These are phyloP conservation scores for Candida maesae DNA, from an alignment of 805 yeast species.

Conservation along the genomic window DNA sequence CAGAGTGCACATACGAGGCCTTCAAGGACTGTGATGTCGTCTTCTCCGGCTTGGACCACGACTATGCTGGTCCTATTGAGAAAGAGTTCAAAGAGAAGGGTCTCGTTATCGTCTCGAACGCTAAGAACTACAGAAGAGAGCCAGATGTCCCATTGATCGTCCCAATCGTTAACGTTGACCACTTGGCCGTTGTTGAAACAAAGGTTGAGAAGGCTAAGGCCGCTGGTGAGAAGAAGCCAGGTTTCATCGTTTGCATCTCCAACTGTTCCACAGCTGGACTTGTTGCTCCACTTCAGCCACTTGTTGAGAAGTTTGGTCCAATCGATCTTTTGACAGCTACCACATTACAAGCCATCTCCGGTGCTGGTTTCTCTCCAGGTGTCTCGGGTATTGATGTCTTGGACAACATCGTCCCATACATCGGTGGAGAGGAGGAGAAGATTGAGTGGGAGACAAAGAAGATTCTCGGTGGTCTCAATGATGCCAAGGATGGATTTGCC, in stretches of 20 bases:
- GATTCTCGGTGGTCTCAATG: conserved; percentile 67
- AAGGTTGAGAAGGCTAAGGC: conserved; percentile 52
- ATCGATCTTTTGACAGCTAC: conserved; percentile 82
- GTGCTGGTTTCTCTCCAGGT: conserved; percentile 98
- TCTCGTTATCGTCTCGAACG: conserved; percentile 84
- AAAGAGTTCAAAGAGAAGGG: conserved; percentile 79
- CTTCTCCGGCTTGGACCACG: conserved; percentile 92
- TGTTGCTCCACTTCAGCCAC: conserved; percentile 95
- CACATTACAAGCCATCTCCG: conserved; percentile 95
- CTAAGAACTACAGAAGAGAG: conserved; percentile 91
- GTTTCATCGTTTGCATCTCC: conserved; percentile 90
- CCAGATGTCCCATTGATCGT: conserved; percentile 88
- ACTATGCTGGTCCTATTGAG: conserved; percentile 90
- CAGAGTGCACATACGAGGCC: conserved; percentile 70
- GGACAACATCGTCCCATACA: conserved; percentile 93
- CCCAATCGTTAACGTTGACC: conserved; percentile 93
- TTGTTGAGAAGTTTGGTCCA: conserved; percentile 87
- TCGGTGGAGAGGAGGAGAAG: conserved; percentile 96
- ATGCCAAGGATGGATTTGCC: conserved; percentile 50
- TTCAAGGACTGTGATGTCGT: conserved; percentile 92
- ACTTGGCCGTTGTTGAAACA: conserved; percentile 66
- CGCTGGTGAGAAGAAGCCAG: conserved; percentile 57
- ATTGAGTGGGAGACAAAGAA: conserved; percentile 98
- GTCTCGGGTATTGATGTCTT: conserved; percentile 92
- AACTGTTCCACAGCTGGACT: conserved; percentile 98